Evolutionary conservation across 352 stramenopile species (phyloP).

Genomic region (Blastocystis sp.): DNA sequence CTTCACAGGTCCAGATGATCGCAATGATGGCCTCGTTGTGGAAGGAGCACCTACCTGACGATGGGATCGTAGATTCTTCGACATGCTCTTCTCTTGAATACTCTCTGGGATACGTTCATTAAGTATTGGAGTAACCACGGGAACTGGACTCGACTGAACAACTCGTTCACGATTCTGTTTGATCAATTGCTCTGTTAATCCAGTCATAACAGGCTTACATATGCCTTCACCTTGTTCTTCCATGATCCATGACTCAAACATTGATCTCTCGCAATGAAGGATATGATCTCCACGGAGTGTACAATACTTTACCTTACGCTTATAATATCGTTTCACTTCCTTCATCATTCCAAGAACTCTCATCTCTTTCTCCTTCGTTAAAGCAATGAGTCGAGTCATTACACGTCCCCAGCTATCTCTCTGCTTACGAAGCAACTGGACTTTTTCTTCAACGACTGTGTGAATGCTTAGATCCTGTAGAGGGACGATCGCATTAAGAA

Average conservation of each 20-base stretch:
- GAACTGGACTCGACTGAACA: background rate
- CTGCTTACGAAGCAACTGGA: background rate
- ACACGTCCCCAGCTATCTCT: background rate
- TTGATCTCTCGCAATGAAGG: background rate
- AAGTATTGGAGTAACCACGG: background rate
- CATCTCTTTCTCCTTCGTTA: background rate
- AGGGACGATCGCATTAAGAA: background rate
- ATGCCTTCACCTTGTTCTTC: background rate
- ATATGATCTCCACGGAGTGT: background rate
- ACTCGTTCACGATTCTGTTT: background rate
- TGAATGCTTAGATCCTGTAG: background rate
- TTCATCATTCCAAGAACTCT: background rate
- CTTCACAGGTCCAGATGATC: too few relatives aligned
- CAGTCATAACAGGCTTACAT: background rate
- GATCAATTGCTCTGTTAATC: background rate
- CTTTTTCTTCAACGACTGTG: background rate
- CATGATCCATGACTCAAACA: conserved; percentile 6
- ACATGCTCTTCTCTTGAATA: too few relatives aligned
- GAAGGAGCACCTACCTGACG: too few relatives aligned
- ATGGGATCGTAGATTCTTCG: too few relatives aligned
- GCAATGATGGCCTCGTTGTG: too few relatives aligned
- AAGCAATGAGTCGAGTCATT: background rate
- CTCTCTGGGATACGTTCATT: too few relatives aligned
- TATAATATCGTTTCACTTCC: background rate
- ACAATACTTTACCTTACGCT: conserved; percentile 34